phyloP scores from a whole-genome alignment of 495 filamentous ascomycete species.

The Rostrohypoxylon terebratum region DNA sequence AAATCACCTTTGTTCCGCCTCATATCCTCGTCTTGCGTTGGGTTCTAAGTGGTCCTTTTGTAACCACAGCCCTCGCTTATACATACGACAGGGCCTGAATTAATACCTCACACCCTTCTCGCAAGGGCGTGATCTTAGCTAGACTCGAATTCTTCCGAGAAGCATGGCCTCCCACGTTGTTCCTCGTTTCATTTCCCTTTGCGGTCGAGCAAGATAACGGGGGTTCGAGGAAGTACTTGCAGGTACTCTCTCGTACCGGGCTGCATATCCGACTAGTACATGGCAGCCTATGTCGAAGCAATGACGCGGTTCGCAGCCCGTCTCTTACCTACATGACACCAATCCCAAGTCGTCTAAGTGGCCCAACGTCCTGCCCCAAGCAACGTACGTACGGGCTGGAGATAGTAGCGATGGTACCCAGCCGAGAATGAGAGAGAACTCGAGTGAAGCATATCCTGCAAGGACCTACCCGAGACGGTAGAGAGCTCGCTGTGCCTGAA shows the following conservation, averaged over 20 bases:
- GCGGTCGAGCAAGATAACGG: conserved; percentile 38
- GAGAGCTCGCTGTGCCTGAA: conserved; percentile 32
- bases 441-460: conserved; percentile 21
- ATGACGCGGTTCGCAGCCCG: conserved; percentile 37
- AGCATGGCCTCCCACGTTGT: conserved; percentile 39
- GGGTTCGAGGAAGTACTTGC: conserved; percentile 29
- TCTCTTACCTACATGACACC: conserved; percentile 42
- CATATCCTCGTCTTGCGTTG: conserved; percentile 42
- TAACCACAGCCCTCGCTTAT: conserved; percentile 47
- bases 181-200: conserved; percentile 40
- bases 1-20: conserved; percentile 46
- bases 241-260: conserved; percentile 36
- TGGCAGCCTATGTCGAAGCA: conserved; percentile 21
- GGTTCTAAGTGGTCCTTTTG: conserved; percentile 45
- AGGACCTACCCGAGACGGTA: conserved; percentile 39
- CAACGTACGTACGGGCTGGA: conserved; percentile 31
- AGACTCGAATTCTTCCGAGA: conserved; percentile 41
- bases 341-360: conserved; percentile 43
- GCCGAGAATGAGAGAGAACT: conserved; percentile 21
- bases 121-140: conserved; percentile 47
- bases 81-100: conserved; percentile 45
- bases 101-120: conserved; percentile 47
- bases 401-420: conserved; percentile 39
- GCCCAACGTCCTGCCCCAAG: conserved; percentile 17
- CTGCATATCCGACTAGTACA: conserved; percentile 30